These are phyloP conservation scores for Panicum miliaceum DNA, from an alignment of 176 grass and related monocot genomes.

Conservation along the genomic window DNA sequence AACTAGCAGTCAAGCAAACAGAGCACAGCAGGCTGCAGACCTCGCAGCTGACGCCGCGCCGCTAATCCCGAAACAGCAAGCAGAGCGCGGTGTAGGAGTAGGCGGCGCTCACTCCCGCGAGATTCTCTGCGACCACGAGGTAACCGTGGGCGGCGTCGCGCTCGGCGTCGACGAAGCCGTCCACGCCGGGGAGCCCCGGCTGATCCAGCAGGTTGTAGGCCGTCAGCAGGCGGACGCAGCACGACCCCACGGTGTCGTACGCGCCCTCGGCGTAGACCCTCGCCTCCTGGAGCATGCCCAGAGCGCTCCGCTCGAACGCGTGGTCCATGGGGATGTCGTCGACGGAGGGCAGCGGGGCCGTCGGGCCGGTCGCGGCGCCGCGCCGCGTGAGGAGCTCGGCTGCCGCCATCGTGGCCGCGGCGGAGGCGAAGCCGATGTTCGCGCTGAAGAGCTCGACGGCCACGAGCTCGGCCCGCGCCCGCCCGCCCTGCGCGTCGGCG, in stretches of 20 bases:
- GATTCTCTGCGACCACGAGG: background rate
- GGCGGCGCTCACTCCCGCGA: background rate
- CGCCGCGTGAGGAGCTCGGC: background rate
- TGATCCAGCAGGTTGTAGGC: background rate
- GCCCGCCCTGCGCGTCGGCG: background rate
- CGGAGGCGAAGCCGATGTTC: background rate
- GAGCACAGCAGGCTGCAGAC: background rate
- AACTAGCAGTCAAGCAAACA: background rate
- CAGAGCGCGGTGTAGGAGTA: background rate
- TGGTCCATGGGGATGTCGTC: background rate
- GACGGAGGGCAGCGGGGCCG: background rate
- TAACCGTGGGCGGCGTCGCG: background rate
- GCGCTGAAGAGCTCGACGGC: background rate
- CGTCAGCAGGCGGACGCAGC: background rate
- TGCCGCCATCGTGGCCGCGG: background rate
- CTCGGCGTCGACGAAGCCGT: background rate
- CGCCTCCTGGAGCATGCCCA: background rate
- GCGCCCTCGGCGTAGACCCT: background rate
- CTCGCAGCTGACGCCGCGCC: background rate
- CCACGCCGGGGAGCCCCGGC: background rate
- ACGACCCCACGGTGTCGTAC: background rate
- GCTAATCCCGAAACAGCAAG: background rate
- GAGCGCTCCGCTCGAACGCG: background rate
- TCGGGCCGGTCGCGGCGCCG: background rate
- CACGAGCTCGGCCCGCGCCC: background rate